Percentiles rank a stretch among this genome's conserved stretches.
These are phyloP conservation scores for Nissolia schottii DNA, from an alignment of 306 rosid species.

Conservation along the genomic window DNA sequence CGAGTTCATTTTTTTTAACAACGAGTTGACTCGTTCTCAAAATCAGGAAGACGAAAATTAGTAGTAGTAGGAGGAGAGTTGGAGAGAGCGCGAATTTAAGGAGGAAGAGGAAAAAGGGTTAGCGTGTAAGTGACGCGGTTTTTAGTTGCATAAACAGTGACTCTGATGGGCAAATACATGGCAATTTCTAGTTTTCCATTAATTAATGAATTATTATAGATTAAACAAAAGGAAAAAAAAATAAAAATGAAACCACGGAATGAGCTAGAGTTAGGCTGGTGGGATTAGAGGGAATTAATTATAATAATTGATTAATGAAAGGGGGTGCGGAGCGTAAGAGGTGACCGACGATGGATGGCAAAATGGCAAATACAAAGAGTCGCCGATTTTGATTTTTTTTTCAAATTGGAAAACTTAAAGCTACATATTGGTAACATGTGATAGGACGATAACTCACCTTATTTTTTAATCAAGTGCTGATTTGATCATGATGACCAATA, in stretches of 20 bases:
- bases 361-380: not conserved
- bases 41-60: not conserved
- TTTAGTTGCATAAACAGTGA: not conserved
- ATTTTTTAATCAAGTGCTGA: no score
- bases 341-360: not conserved
- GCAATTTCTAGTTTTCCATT: not conserved
- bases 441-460: no score
- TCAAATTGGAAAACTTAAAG: not conserved
- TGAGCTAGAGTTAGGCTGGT: not conserved
- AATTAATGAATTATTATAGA: not conserved
- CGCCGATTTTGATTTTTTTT: not conserved
- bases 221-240: not conserved
- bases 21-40: not conserved
- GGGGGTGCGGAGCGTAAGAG: not conserved
- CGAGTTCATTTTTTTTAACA: slow-evolving; percentile 11
- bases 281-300: not conserved
- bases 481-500: no score
- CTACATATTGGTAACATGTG: no score
- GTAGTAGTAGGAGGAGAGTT: not conserved
- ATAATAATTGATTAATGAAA: not conserved
- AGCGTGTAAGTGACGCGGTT: not conserved
- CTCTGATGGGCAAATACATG: not conserved
- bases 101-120: not conserved
- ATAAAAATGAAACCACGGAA: not conserved
- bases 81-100: not conserved